phyloP scores from a whole-genome alignment of 1,139 yeast genomes.

The Cylindricascospora bacillispora region DNA sequence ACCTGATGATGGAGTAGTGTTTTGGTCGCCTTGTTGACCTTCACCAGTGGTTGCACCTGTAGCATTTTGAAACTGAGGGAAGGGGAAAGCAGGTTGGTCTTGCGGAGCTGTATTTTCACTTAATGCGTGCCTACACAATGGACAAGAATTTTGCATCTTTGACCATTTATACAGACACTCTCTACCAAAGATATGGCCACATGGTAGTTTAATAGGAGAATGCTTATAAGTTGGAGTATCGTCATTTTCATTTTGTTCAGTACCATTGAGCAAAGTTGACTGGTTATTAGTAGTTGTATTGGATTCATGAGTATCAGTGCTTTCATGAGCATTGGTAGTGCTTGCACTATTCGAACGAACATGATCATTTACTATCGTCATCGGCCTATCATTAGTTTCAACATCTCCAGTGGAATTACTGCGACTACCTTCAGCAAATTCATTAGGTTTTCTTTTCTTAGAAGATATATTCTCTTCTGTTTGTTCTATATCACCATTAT shows the following conservation, averaged over 20 bases:
- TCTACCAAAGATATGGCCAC: conserved; percentile 68
- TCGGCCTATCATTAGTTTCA: too few relatives aligned
- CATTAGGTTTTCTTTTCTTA: too few relatives aligned
- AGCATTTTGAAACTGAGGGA: conserved; percentile 15
- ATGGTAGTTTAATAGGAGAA: conserved; percentile 60
- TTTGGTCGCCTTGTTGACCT: background rate
- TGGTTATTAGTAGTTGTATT: background rate
- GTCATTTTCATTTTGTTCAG: conserved; percentile 2
- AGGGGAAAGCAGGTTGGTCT: conserved; percentile 6
- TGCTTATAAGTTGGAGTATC: conserved; percentile 34
- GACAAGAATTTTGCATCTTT: conserved; percentile 55
- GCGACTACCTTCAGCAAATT: too few relatives aligned
- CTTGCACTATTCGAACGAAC: too few relatives aligned
- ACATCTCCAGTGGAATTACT: too few relatives aligned
- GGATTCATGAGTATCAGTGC: background rate
- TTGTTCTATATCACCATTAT: too few relatives aligned
- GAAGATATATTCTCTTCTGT: too few relatives aligned
- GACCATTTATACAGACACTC: conserved; percentile 72
- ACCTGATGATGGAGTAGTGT: too few relatives aligned
- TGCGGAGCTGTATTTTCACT: conserved; percentile 25
- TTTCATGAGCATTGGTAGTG: too few relatives aligned
- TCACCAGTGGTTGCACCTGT: conserved; percentile 3
- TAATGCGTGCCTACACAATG: conserved; percentile 51
- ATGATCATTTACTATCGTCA: too few relatives aligned
- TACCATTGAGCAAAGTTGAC: background rate